Evolutionary conservation across 2,329 filamentous ascomycete species (phyloP).

Genomic region (Diaporthe sp.): DNA sequence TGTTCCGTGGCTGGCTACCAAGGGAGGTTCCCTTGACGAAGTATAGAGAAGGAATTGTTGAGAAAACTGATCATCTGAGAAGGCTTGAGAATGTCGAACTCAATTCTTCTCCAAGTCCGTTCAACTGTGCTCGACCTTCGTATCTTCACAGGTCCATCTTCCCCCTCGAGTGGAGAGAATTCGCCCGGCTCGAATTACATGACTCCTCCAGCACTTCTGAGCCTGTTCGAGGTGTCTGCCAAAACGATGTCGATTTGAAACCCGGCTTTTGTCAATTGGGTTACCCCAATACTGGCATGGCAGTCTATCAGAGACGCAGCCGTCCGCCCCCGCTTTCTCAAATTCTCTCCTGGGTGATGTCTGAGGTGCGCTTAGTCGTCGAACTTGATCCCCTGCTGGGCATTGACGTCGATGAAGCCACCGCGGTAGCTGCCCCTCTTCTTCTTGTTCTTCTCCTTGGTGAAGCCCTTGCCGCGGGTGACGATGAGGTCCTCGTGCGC

Average conservation of each 20-base stretch:
- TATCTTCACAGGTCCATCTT: neutral
- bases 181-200: neutral
- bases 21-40: neutral
- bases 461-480: conserved; percentile 96
- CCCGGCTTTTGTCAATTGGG: neutral
- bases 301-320: neutral
- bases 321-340: too few relatives aligned
- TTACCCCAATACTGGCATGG: neutral
- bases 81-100: neutral
- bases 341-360: neutral
- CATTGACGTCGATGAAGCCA: conserved; percentile 85
- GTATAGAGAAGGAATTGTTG: too few relatives aligned
- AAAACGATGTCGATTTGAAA: neutral
- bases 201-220: neutral
- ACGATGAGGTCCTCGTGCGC: conserved; percentile 91
- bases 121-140: neutral
- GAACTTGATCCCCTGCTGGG: conserved; percentile 92
- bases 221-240: neutral
- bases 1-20: neutral
- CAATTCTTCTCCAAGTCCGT: neutral
- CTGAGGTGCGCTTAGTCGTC: conserved; percentile 74
- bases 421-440: conserved; percentile 92
- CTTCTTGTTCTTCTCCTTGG: conserved; percentile 99
- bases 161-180: too few relatives aligned
- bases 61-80: neutral